Conservation (phyloP, 1,284 basidiomycete genomes). For the Agaricales sp. region DNA sequence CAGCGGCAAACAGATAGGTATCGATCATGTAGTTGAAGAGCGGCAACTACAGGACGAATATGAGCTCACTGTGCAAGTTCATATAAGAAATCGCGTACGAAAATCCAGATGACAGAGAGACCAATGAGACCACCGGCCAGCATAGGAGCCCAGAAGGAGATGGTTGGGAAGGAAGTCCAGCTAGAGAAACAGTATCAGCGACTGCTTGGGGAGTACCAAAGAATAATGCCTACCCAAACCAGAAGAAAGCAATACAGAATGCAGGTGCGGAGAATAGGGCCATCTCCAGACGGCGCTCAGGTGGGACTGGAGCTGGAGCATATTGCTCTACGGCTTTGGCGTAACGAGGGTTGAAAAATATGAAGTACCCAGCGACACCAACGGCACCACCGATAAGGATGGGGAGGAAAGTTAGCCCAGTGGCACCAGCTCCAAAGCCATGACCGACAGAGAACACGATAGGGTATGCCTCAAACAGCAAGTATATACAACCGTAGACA, state of each 20-base stretch:
- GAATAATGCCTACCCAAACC: slow-evolving; percentile 45
- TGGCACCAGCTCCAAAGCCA: slow-evolving; percentile 47
- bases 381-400: slow-evolving; percentile 46
- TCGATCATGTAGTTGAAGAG: slow-evolving; percentile 52
- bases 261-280: slow-evolving; percentile 45
- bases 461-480: slow-evolving; percentile 48
- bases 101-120: slow-evolving; percentile 45
- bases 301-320: slow-evolving; percentile 47
- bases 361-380: slow-evolving; percentile 34
- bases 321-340: slow-evolving; percentile 30
- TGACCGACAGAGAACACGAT: slow-evolving; percentile 56
- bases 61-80: slow-evolving; percentile 2
- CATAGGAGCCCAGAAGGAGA: slow-evolving; percentile 51
- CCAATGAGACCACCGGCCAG: slow-evolving; percentile 41
- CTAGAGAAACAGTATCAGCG: slow-evolving; percentile 14
- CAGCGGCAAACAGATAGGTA: slow-evolving; percentile 43
- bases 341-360: slow-evolving; percentile 47
- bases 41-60: slow-evolving; percentile 24
- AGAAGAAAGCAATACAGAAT: slow-evolving; percentile 52
- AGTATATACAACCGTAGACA: slow-evolving; percentile 51
- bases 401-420: slow-evolving; percentile 56
- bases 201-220: neutral
- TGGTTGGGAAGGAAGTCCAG: slow-evolving; percentile 43
- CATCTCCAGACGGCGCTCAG: slow-evolving; percentile 54
- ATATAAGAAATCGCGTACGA: slow-evolving; percentile 27